Base-by-base conservation (phyloP, 192 early-diverging fungal species). In the Backusella psychrophila region DNA sequence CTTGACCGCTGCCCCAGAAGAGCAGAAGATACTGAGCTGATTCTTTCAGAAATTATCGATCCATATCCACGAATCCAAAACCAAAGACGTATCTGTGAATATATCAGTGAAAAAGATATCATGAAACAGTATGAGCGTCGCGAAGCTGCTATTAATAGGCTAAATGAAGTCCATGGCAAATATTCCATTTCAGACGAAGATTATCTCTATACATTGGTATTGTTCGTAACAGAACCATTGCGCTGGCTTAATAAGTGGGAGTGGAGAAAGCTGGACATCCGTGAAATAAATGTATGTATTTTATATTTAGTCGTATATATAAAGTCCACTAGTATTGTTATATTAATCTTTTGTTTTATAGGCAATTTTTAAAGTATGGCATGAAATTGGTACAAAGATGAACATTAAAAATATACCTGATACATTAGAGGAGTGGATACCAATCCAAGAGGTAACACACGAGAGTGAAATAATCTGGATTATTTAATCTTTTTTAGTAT, bases 121-220 rank as follows among this genome's bases (percentile, higher is more conserved):
- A 67, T 76, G 19, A 53, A 74, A 19, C 56, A 71, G 41, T 75
- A 77, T 12, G 79, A 69, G 17, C 49, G 85, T 6, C 15, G 19
- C 2, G 21, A 53, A 4, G 14, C 52, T 5, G 82, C 86, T 12
- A 39, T 78, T 29, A 76, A 81, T 23, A 78, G 83, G 12, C 21
- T 87, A 15, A 87, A 87, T 38, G 78, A 80, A 26, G 77, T 87
- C 17, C 86, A 87, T 73, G 81, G 77, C 14, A 80, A 86, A 42
- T 86, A 87, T 26, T 21, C 23, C 6, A 87, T 86, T 44, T 69
- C 69, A 19, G 81, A 87, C 38, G 86, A 79, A 12, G 86, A 87
- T 52, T 84, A 76, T 33, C 72, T 86, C 15, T 86, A 82, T 73
- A 85, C 82, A 2, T 34, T 87, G 34, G 42, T 75, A 1, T 15